Evolutionary conservation across 2,329 filamentous ascomycete genomes (phyloP).

Genomic region (Alternaria gaisen): DNA sequence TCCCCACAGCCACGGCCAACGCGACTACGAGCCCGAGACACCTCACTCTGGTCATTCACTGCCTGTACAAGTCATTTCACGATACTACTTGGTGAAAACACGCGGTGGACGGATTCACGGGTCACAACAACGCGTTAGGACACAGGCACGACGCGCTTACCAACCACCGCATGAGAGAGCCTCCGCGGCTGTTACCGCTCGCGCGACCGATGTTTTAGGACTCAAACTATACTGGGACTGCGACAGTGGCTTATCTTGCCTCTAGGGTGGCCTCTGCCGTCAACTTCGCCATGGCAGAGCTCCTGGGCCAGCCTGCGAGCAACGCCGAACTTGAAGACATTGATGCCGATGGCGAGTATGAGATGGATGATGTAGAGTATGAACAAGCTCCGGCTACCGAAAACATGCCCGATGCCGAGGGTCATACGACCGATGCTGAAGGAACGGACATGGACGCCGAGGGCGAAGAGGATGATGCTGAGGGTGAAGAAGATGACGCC

Average conservation of each 20-base stretch:
- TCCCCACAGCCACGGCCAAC: slow-evolving; percentile 36
- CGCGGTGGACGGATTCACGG: slow-evolving; percentile 13
- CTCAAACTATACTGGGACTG: slow-evolving; percentile 21
- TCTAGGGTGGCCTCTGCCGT: slow-evolving; percentile 52
- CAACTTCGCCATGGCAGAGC: slow-evolving; percentile 55
- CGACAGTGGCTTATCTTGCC: slow-evolving; percentile 49
- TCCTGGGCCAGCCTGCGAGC: slow-evolving; percentile 46
- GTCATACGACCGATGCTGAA: slow-evolving; percentile 51
- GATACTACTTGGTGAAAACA: slow-evolving; percentile 12
- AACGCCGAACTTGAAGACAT: slow-evolving; percentile 46
- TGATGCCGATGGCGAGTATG: slow-evolving; percentile 52
- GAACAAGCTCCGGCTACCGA: slow-evolving; percentile 30
- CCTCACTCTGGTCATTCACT: slow-evolving; percentile 15
- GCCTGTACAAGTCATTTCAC: slow-evolving; percentile 12
- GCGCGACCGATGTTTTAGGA: slow-evolving; percentile 38
- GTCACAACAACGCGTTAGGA: slow-evolving; percentile 38
- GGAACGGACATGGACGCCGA: slow-evolving; percentile 57
- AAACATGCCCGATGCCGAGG: slow-evolving; percentile 37
- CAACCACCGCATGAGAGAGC: slow-evolving; percentile 40
- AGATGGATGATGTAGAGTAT: slow-evolving; percentile 50
- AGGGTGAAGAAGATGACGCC: slow-evolving; percentile 54
- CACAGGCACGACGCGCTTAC: slow-evolving; percentile 38
- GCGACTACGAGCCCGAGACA: slow-evolving; percentile 35
- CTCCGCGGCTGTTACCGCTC: slow-evolving; percentile 27
- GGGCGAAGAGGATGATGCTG: slow-evolving; percentile 57